These are phyloP conservation scores for Fusarium sterilihyphosum DNA, from an alignment of 2,329 filamentous ascomycete species.

Conservation along the genomic window DNA sequence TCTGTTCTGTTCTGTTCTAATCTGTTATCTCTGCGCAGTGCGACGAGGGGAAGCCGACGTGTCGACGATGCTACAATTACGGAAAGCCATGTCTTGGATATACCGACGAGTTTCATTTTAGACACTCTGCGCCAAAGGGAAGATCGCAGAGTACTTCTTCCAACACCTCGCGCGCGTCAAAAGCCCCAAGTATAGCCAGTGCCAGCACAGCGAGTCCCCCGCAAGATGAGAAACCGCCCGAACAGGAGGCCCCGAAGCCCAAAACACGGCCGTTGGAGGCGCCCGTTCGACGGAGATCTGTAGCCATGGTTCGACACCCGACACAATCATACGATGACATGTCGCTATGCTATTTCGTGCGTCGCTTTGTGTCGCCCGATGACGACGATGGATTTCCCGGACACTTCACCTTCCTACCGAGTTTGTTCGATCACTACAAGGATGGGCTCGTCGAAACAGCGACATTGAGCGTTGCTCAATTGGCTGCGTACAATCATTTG, in stretches of 20 bases:
- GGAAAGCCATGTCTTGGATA: conserved; percentile 48
- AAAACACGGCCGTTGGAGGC: neutral
- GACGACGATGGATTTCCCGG: conserved; percentile 46
- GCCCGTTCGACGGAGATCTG: neutral
- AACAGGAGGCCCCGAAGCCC: neutral
- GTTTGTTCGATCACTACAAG: conserved; percentile 41
- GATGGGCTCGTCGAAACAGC: conserved; percentile 45
- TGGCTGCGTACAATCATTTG: conserved; percentile 48
- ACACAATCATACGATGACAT: conserved; percentile 39
- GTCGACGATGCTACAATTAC: conserved; percentile 47
- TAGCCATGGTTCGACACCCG: conserved; percentile 17
- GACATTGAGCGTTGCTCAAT: conserved; percentile 48
- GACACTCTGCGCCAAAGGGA: conserved; percentile 32
- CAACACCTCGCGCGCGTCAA: neutral
- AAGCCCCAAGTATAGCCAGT: neutral
- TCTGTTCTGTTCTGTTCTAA: neutral
- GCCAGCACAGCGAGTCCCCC: neutral
- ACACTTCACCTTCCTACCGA: conserved; percentile 47
- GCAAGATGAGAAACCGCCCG: neutral
- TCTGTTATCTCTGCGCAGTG: conserved; percentile 31
- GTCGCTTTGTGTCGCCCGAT: conserved; percentile 47
- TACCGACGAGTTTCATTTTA: conserved; percentile 50
- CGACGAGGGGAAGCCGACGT: conserved; percentile 47
- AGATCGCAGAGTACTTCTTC: neutral
- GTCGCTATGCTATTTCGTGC: conserved; percentile 49